These are phyloP conservation scores for Clonostachys sp. DNA, from an alignment of 2,329 filamentous ascomycete genomes.

Conservation along the genomic window DNA sequence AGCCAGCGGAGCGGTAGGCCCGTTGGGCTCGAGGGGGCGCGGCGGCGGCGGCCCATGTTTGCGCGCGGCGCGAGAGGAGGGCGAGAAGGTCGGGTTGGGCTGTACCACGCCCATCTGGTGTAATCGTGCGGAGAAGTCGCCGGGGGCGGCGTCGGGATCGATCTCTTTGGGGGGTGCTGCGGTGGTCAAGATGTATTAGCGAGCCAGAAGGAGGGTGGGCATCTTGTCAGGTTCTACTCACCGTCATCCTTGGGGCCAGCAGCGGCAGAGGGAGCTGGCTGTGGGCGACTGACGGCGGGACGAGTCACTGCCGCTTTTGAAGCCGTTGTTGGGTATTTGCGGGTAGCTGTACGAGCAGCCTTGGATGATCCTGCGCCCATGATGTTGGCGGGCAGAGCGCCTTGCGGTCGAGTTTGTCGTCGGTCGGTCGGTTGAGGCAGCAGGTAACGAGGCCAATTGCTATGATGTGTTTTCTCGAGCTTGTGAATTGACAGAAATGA, in stretches of 20 bases:
- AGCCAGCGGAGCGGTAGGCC: slow-evolving; percentile 9
- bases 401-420: no score
- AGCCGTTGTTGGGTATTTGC: slow-evolving; percentile 38
- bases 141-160: slow-evolving; percentile 32
- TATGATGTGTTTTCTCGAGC: no score
- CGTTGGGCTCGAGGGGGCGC: background rate
- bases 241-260: slow-evolving; percentile 19
- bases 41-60: no score
- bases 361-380: slow-evolving; percentile 46
- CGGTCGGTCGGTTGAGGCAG: no score
- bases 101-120: slow-evolving; percentile 49
- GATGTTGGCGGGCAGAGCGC: no score
- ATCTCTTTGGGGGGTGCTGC: slow-evolving; percentile 22
- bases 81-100: slow-evolving; percentile 48
- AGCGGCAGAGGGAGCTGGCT: background rate
- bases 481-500: no score
- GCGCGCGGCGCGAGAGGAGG: slow-evolving; percentile 38
- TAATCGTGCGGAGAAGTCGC: slow-evolving; percentile 46
- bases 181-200: slow-evolving; percentile 21
- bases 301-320: background rate
- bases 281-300: no score
- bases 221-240: slow-evolving; percentile 9
- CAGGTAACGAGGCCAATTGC: no score
- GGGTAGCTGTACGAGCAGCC: slow-evolving; percentile 29
- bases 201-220: background rate